phyloP scores from a whole-genome alignment of 345 rosid genomes.

The Microcos paniculata region DNA sequence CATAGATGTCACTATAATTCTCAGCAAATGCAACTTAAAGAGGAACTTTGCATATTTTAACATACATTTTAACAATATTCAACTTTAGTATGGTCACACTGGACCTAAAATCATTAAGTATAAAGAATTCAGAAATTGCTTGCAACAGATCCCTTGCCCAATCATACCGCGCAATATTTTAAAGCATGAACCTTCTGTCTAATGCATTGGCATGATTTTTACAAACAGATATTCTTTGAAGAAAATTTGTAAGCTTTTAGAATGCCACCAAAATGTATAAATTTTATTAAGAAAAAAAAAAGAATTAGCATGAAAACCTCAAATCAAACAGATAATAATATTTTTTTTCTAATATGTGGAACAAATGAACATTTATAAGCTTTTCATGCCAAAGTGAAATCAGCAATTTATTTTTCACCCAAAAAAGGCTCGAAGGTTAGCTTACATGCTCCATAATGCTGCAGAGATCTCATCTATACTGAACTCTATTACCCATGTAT shows the following conservation, averaged over 20 bases:
- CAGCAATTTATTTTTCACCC: conserved; percentile 1
- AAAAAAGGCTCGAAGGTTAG: conserved; percentile 8
- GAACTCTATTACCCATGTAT: conserved; percentile 56
- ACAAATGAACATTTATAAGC: neutral
- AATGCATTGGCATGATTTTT: neutral
- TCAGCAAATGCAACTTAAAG: neutral
- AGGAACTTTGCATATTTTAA: neutral
- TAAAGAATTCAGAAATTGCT: neutral
- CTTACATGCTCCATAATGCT: conserved; percentile 52
- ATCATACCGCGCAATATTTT: neutral
- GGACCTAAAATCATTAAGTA: neutral
- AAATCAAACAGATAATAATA: neutral
- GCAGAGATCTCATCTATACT: conserved; percentile 49
- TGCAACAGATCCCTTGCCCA: neutral
- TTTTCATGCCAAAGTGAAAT: neutral
- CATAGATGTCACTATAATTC: neutral
- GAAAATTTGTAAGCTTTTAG: neutral
- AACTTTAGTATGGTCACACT: neutral
- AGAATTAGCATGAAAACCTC: neutral
- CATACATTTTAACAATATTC: neutral
- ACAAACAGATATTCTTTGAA: neutral
- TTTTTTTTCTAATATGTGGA: neutral
- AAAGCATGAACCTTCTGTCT: neutral
- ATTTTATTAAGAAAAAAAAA: neutral
- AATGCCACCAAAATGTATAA: neutral